A percentile compares a stretch with the other conserved stretches of the same genome.
These are phyloP conservation scores for Domatiomyces globalis DNA, from an alignment of 2,329 filamentous ascomycete species.

Conservation along the genomic window DNA sequence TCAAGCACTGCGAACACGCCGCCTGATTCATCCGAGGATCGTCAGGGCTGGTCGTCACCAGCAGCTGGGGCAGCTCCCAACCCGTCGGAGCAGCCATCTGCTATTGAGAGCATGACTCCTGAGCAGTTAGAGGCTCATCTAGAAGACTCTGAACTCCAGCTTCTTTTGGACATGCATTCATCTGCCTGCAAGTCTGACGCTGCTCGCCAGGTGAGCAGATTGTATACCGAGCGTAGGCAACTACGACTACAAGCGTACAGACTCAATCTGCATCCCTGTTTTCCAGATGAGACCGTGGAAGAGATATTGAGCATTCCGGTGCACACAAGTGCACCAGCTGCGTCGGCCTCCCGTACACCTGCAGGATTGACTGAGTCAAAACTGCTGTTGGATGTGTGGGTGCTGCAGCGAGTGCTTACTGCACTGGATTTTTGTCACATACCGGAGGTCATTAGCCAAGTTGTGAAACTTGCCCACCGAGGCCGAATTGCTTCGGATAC, in stretches of 20 bases:
- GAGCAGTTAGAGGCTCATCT: slow-evolving; percentile 84
- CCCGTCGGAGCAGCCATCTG: not conserved
- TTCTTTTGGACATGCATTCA: slow-evolving; percentile 71
- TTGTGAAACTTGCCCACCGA: slow-evolving; percentile 53
- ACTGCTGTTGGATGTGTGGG: slow-evolving; percentile 68
- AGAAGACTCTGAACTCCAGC: slow-evolving; percentile 78
- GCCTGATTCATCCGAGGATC: not conserved
- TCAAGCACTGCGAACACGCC: not conserved
- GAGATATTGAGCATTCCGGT: not conserved
- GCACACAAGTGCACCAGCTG: slow-evolving; percentile 48
- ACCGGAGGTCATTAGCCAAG: slow-evolving; percentile 48
- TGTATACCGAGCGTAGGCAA: slow-evolving; percentile 74
- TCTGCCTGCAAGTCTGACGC: slow-evolving; percentile 67
- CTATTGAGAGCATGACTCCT: slow-evolving; percentile 48
- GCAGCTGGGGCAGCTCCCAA: not conserved
- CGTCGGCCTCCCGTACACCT: slow-evolving; percentile 3
- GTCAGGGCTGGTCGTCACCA: not conserved
- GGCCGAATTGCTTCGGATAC: slow-evolving; percentile 39
- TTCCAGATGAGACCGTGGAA: not conserved
- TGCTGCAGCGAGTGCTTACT: slow-evolving; percentile 57
- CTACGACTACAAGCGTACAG: slow-evolving; percentile 64
- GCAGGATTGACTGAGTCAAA: slow-evolving; percentile 24
- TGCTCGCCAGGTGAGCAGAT: slow-evolving; percentile 56
- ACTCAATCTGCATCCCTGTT: slow-evolving; percentile 25
- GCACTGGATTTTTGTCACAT: slow-evolving; percentile 57